phyloP scores from a whole-genome alignment of 257 asterid species.

The Perilla frutescens region DNA sequence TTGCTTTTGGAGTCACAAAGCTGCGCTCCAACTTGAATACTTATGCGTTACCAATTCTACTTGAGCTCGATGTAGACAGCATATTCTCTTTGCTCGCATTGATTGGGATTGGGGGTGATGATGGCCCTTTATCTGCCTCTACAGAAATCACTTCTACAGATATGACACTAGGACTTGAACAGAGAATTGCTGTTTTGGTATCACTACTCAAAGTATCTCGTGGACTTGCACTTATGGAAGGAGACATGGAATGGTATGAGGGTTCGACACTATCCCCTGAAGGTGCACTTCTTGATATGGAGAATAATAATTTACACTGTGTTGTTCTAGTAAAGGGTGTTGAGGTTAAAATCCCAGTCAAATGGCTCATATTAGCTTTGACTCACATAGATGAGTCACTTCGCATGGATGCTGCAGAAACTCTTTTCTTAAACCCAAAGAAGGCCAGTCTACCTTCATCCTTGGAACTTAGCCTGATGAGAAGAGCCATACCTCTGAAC shows the following conservation, averaged over 20 bases:
- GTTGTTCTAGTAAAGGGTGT: conserved; percentile 68
- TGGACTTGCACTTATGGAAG: conserved; percentile 80
- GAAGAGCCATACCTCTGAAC: conserved; percentile 85
- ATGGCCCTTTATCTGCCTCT: conserved; percentile 50
- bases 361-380: conserved; percentile 82
- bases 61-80: conserved; percentile 81
- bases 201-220: conserved; percentile 94
- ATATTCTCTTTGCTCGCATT: conserved; percentile 83
- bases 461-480: conserved; percentile 87
- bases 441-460: conserved; percentile 86
- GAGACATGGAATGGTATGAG: conserved; percentile 86
- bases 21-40: conserved; percentile 88
- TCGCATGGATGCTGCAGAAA: conserved; percentile 96
- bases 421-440: conserved; percentile 88
- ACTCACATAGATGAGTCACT: conserved; percentile 86
- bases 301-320: conserved; percentile 48
- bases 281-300: conserved; percentile 46
- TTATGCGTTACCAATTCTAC: conserved; percentile 83
- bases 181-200: conserved; percentile 75
- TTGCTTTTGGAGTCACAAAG: conserved; percentile 80
- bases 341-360: conserved; percentile 70
- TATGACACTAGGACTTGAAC: conserved; percentile 61
- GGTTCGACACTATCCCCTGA: conserved; percentile 45
- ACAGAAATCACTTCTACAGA: conserved; percentile 47
- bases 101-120: conserved; percentile 61